These are phyloP conservation scores for Triticum monococcum DNA, from an alignment of 176 grass and related monocot species.

Conservation along the genomic window DNA sequence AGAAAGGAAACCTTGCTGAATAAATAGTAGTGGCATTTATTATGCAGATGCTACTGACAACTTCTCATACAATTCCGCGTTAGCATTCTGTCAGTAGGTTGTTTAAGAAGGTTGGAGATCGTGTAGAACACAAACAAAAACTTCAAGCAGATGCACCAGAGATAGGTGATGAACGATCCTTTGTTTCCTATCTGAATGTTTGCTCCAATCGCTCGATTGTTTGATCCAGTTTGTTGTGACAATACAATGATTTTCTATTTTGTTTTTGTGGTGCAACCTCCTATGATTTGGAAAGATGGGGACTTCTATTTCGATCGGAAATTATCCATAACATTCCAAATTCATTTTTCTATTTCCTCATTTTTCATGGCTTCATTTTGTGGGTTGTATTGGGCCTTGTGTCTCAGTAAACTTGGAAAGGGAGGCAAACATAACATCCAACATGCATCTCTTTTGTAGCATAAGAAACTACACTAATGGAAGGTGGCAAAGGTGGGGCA, in stretches of 20 bases:
- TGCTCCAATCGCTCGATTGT: neutral
- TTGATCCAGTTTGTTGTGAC: neutral
- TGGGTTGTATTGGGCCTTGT: neutral
- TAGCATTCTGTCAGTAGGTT: no score
- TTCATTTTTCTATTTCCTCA: neutral
- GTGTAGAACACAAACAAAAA: constrained; percentile 8
- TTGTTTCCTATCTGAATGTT: neutral
- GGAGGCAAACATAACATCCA: neutral
- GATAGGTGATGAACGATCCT: neutral
- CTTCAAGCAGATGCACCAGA: constrained; percentile 4
- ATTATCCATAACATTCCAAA: neutral
- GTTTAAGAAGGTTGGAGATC: neutral
- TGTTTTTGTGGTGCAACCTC: constrained; percentile 14
- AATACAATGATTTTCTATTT: neutral
- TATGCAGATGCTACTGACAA: no score
- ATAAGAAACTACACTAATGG: no score
- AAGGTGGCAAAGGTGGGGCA: no score
- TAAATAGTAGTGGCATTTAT: no score
- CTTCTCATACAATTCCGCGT: no score
- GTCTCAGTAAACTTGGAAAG: neutral
- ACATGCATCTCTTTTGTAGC: constrained; percentile 11
- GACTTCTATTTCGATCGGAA: neutral
- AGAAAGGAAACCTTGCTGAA: neutral
- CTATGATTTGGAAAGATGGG: neutral
- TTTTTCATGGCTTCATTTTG: neutral